Conservation (phyloP, 2,329 filamentous ascomycete genomes). For the Arthrobotrys iridis region DNA sequence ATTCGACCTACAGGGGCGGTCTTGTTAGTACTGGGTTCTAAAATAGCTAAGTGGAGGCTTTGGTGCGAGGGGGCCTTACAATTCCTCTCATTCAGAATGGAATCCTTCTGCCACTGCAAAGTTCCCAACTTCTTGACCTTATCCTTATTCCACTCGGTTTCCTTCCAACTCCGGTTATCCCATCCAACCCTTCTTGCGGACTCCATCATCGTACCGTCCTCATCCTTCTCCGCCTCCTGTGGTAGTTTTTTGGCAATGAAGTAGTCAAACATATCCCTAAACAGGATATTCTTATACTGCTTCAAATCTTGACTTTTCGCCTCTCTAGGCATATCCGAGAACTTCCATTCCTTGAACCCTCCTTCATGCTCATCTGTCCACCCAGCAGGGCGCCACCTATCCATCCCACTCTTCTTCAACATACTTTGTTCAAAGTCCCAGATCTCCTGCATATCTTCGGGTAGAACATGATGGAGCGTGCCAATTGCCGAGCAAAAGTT, state of each 20-base stretch:
- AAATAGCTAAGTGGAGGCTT: not conserved
- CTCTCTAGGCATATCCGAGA: slow-evolving; percentile 34
- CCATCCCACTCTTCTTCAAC: slow-evolving; percentile 32
- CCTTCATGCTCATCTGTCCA: slow-evolving; percentile 34
- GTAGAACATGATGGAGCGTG: slow-evolving; percentile 45
- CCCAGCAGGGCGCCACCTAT: slow-evolving; percentile 46
- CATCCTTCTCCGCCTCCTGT: slow-evolving; percentile 11
- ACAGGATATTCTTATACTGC: slow-evolving; percentile 45
- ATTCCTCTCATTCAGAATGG: slow-evolving; percentile 42
- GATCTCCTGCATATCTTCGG: slow-evolving; percentile 50
- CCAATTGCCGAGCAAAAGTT: slow-evolving; percentile 48
- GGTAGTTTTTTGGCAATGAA: slow-evolving; percentile 39
- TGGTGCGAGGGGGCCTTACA: slow-evolving; percentile 19
- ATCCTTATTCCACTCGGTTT: slow-evolving; percentile 46
- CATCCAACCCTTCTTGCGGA: slow-evolving; percentile 33
- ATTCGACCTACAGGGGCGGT: slow-evolving; percentile 29
- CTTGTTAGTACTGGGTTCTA: slow-evolving; percentile 8
- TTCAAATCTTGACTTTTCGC: slow-evolving; percentile 29
- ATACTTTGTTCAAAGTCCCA: slow-evolving; percentile 52
- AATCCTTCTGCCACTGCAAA: slow-evolving; percentile 40
- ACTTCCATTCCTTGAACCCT: slow-evolving; percentile 35
- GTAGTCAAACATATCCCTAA: slow-evolving; percentile 49
- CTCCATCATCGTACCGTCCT: slow-evolving; percentile 3
- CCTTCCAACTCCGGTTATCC: slow-evolving; percentile 49
- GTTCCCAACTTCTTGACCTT: slow-evolving; percentile 24